Evolutionary conservation across 192 early-diverging fungal genomes (phyloP), one percentile per base, ranked within the genome.

Genomic region (Linnemannia schmuckeri): DNA sequence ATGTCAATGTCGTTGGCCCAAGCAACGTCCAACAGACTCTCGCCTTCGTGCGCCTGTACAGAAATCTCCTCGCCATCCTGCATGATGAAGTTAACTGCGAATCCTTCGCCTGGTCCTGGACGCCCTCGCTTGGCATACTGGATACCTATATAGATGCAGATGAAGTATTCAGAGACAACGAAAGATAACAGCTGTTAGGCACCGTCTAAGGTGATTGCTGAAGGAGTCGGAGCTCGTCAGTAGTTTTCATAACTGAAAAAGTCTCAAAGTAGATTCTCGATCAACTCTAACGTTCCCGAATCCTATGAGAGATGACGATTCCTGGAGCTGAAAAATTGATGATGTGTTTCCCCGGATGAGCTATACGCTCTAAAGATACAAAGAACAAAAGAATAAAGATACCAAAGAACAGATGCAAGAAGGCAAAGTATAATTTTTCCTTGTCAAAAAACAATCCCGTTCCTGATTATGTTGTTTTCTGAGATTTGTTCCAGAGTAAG

Each of bases 1-100:
- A 98, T 92, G 70, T 98, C 97, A 73, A 99, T 96, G 72, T 97
- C 94, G 82, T 99, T 94, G 35, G 93, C 91, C 88, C 98, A 97
- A 17, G 98, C 97, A 42, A 98, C 89, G 86, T 99, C 98, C 85
- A 99, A 89, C 79, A 99, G 86, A 61, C 94, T 97, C 78, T 96
- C 96, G 47, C 95, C 96, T 80, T 97, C 94, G 27, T 94, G 93
- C 38, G 96, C 96, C n/a, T 91, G 90, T 22, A 97, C 96, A 38
- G 91, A 89, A 40, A 95, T 91, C 73, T 91, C 90, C 77, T 97
- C 94, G 38, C 96, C 96, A 78, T 98, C 96, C 54, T 95, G 94
- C 33, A 96, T 96, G 74, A 97, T 90, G 88, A 97, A 98, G n/a
- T 95, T 97, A 52, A 99, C 85, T 30, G 66, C 22, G 61, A 87